Percentiles rank a stretch among this genome's conserved stretches.
Evolutionary conservation across 768 basidiomycete species (phyloP).

Genomic region (Collybiopsis confluens): DNA sequence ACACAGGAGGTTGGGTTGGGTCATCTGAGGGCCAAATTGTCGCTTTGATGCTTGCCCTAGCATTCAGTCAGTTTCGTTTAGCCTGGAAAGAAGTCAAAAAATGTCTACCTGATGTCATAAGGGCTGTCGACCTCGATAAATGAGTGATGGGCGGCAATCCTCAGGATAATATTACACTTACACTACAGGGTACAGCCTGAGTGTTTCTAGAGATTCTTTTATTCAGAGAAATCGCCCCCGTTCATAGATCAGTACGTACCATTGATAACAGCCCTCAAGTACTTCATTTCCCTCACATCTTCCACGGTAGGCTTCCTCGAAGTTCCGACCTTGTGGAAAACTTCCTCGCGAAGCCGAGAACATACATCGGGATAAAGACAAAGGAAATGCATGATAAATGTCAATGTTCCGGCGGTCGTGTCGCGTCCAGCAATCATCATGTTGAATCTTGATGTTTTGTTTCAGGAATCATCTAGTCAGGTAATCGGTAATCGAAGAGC

Average conservation of each 20-base stretch:
- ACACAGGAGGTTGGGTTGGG: conserved; percentile 25
- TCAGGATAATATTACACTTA: too few species aligned
- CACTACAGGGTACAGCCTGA: conserved; percentile 54
- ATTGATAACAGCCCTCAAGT: conserved; percentile 60
- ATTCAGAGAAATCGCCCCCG: neutral
- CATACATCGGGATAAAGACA: conserved; percentile 46
- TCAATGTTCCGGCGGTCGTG: conserved; percentile 40
- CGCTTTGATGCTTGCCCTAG: conserved; percentile 26
- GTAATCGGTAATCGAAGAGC: conserved; percentile 37
- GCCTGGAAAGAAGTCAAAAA: too few species aligned
- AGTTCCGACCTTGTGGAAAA: conserved; percentile 46
- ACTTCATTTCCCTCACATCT: conserved; percentile 60
- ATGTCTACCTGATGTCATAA: neutral
- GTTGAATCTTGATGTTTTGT: conserved; percentile 27
- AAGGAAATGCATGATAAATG: conserved; percentile 40
- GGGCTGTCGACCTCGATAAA: conserved; percentile 30
- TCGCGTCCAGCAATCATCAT: conserved; percentile 46
- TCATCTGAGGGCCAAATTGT: conserved; percentile 16
- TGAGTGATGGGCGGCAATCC: too few species aligned
- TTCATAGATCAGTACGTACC: conserved; percentile 28
- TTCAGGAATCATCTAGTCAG: neutral
- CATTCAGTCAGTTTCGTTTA: too few species aligned
- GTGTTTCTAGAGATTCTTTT: conserved; percentile 32
- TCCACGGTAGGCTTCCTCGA: conserved; percentile 46
- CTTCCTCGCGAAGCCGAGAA: conserved; percentile 49